These are phyloP conservation scores for Arthrobotrys sinensis DNA, from an alignment of 2,329 filamentous ascomycete genomes.

Conservation along the genomic window DNA sequence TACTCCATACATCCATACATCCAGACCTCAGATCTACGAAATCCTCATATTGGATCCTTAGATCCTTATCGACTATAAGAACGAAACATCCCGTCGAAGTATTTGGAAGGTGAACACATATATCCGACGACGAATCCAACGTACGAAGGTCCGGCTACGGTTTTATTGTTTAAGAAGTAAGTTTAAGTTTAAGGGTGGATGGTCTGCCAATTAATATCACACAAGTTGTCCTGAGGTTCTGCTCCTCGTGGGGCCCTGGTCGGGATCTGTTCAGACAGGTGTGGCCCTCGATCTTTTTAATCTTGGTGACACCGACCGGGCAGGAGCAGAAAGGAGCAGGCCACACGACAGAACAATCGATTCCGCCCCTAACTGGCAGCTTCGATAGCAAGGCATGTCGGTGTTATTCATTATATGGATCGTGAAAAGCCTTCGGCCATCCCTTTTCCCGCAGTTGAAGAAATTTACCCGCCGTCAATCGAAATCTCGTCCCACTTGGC, in stretches of 20 bases:
- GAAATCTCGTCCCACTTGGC: slow-evolving; percentile 39
- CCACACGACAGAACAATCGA: background rate
- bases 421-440: background rate
- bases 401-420: background rate
- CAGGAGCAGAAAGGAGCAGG: background rate
- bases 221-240: slow-evolving; percentile 20
- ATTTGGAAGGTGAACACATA: background rate
- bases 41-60: slow-evolving; percentile 5
- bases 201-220: slow-evolving; percentile 21
- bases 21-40: background rate
- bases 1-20: too few species aligned
- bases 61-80: background rate
- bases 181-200: background rate
- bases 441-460: slow-evolving; percentile 26
- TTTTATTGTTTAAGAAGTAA: background rate
- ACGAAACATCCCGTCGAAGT: background rate
- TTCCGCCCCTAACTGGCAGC: slow-evolving; percentile 11
- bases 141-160: too few species aligned
- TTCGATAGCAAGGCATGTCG: background rate
- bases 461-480: slow-evolving; percentile 45
- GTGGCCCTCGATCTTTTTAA: background rate
- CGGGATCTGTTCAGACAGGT: background rate
- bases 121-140: background rate
- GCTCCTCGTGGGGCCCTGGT: slow-evolving; percentile 22
- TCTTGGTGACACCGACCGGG: slow-evolving; percentile 15